Evolutionary conservation across 306 rosid genomes (phyloP).

Genomic region (Quercus robur): DNA sequence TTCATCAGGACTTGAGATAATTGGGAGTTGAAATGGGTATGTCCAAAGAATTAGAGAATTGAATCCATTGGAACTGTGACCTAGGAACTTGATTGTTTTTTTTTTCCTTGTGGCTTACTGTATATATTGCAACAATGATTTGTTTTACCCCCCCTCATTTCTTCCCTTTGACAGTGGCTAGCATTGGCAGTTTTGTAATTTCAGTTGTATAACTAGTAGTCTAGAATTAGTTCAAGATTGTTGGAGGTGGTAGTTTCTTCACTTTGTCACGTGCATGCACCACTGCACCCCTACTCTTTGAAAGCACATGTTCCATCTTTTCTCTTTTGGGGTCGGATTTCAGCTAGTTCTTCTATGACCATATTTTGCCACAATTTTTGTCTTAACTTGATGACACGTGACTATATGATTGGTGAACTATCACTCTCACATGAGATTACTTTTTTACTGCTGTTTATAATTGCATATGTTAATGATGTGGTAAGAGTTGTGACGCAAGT

Average conservation of each 20-base stretch:
- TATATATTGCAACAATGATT: constrained; percentile 34
- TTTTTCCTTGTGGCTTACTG: constrained; percentile 27
- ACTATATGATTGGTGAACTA: too few relatives aligned
- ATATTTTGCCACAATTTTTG: too few relatives aligned
- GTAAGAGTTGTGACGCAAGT: too few relatives aligned
- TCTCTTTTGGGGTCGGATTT: too few relatives aligned
- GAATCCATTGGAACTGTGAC: constrained; percentile 16
- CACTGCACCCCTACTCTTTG: background rate
- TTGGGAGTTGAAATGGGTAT: constrained; percentile 16
- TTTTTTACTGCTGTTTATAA: too few relatives aligned
- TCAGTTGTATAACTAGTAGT: background rate
- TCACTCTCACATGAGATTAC: too few relatives aligned
- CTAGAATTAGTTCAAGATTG: background rate
- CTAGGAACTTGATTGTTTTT: constrained; percentile 19
- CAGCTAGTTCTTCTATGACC: too few relatives aligned
- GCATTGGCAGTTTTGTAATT: constrained; percentile 20
- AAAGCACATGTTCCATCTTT: background rate
- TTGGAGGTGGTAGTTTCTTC: background rate
- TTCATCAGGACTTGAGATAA: background rate
- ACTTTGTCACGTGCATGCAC: background rate
- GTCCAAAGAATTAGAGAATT: constrained; percentile 15
- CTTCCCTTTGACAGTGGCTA: constrained; percentile 22
- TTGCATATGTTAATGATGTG: too few relatives aligned
- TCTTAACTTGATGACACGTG: too few relatives aligned
- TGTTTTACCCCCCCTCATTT: constrained; percentile 6